Evolutionary conservation across 306 rosid genomes (phyloP).

Genomic region (Ceratonia siliqua): DNA sequence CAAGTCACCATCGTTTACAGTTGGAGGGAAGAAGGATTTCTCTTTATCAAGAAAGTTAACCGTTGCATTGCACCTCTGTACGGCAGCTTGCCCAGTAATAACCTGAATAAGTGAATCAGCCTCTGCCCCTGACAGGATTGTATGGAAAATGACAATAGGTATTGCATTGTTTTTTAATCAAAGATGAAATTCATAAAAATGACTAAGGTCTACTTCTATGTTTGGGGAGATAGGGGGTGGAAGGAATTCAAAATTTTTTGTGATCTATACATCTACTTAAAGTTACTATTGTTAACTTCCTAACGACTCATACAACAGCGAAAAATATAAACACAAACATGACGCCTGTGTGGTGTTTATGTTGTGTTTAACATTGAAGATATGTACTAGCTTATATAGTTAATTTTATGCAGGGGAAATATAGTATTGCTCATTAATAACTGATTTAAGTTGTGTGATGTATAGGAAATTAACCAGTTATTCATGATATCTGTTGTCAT

Average conservation of each 20-base stretch:
- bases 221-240: background rate
- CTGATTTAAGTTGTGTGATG: background rate
- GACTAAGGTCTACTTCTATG: background rate
- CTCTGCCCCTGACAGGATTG: slow-evolving; percentile 12
- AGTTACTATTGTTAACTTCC: background rate
- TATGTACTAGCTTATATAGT: background rate
- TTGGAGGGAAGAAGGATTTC: slow-evolving; percentile 66
- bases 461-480: background rate
- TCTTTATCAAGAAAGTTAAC: slow-evolving; percentile 59
- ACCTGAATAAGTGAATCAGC: slow-evolving; percentile 52
- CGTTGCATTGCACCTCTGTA: slow-evolving; percentile 86
- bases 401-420: background rate
- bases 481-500: background rate
- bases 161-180: background rate
- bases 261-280: slow-evolving; percentile 2
- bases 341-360: background rate
- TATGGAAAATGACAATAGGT: background rate
- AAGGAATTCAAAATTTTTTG: background rate
- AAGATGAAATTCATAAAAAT: background rate
- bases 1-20: slow-evolving; percentile 63
- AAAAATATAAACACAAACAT: background rate
- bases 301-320: background rate
- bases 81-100: slow-evolving; percentile 81
- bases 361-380: background rate
- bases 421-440: background rate